Conservation (phyloP, 495 filamentous ascomycete genomes). For the Aspergillus egyptiacus region DNA sequence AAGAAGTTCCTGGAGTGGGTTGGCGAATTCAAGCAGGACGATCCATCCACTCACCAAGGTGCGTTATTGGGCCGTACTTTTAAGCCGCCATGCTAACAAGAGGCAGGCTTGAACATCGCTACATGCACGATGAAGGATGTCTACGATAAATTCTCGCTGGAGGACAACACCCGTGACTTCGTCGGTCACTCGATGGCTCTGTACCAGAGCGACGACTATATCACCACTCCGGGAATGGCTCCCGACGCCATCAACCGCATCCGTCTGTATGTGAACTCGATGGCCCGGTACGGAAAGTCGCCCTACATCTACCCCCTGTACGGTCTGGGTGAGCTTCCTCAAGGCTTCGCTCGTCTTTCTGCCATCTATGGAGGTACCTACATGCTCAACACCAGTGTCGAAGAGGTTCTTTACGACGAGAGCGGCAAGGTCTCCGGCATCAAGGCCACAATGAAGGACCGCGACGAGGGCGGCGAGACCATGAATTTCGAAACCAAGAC, state of each 20-base stretch:
- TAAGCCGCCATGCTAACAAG: conserved; percentile 19
- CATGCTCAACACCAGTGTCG: conserved; percentile 93
- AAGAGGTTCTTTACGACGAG: conserved; percentile 79
- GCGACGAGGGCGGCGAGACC: conserved; percentile 63
- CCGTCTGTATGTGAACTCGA: conserved; percentile 93
- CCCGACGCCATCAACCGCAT: conserved; percentile 88
- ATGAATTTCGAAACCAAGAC: conserved; percentile 96
- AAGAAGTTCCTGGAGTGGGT: conserved; percentile 98
- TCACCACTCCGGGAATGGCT: conserved; percentile 64
- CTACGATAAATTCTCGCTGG: conserved; percentile 94
- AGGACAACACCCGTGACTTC: conserved; percentile 89
- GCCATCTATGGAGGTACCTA: conserved; percentile 99
- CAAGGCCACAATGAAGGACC: conserved; percentile 91
- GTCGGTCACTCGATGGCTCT: conserved; percentile 98
- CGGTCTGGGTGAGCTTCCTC: conserved; percentile 92
- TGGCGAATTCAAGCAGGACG: conserved; percentile 77
- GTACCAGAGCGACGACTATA: conserved; percentile 82
- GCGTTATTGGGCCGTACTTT: not conserved
- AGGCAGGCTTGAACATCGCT: conserved; percentile 69
- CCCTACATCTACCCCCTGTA: conserved; percentile 99
- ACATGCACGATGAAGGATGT: conserved; percentile 89
- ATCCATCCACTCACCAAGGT: conserved; percentile 81
- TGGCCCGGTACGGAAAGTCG: conserved; percentile 96
- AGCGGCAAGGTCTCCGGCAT: conserved; percentile 80
- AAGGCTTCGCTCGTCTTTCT: conserved; percentile 94